These are phyloP conservation scores for Cercis canadensis DNA, from an alignment of 306 rosid species.

Conservation along the genomic window DNA sequence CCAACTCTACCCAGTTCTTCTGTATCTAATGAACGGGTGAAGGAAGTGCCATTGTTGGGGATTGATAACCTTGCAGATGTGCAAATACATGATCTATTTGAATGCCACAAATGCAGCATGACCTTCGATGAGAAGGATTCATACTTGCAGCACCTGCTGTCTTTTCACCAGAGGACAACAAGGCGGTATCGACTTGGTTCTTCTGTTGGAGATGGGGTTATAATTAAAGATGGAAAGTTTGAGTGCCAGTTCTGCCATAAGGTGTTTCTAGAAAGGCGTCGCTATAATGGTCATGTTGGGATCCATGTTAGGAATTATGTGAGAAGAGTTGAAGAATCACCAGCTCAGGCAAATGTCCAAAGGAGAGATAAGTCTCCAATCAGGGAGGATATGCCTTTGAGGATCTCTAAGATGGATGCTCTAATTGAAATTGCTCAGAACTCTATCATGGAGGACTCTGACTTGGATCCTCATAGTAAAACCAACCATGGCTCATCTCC, in stretches of 20 bases:
- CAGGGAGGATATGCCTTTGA: constrained; percentile 57
- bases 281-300: constrained; percentile 92
- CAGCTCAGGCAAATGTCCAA: constrained; percentile 44
- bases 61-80: constrained; percentile 84
- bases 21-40: constrained; percentile 47
- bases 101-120: constrained; percentile 84
- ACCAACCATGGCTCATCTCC: constrained; percentile 27
- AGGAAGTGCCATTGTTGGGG: constrained; percentile 55
- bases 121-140: constrained; percentile 76
- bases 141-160: constrained; percentile 80
- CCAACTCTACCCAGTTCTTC: constrained; percentile 38
- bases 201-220: constrained; percentile 91
- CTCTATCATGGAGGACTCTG: constrained; percentile 74
- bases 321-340: constrained; percentile 67
- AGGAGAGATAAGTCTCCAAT: constrained; percentile 53
- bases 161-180: constrained; percentile 80
- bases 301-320: constrained; percentile 88
- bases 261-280: constrained; percentile 81
- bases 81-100: constrained; percentile 77
- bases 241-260: constrained; percentile 96
- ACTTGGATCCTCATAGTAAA: constrained; percentile 40
- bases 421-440: constrained; percentile 84
- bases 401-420: constrained; percentile 88
- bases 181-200: constrained; percentile 88
- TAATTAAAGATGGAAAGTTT: constrained; percentile 85